Evolutionary conservation across 176 grass and related monocot species (phyloP).

Genomic region (Zoysia japonica): DNA sequence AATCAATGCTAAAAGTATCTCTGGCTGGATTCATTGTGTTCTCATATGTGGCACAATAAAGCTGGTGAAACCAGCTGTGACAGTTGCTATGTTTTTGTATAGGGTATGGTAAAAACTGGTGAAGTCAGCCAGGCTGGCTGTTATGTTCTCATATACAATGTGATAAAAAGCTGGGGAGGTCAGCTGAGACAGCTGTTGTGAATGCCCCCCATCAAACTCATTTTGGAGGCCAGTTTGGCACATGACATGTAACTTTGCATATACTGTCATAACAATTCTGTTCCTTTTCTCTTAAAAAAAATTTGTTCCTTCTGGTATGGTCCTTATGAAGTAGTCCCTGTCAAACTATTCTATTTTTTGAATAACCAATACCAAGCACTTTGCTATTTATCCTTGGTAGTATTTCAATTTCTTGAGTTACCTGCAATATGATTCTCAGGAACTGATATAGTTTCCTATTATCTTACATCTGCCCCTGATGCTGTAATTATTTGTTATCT

Average conservation of each 20-base stretch:
- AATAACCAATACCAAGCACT: background rate
- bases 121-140: no score
- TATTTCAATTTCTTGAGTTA: slow-evolving; percentile 7
- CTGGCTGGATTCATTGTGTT: background rate
- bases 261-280: background rate
- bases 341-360: background rate
- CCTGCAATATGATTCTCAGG: slow-evolving; percentile 18
- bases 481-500: slow-evolving; percentile 36
- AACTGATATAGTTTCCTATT: background rate
- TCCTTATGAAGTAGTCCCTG: background rate
- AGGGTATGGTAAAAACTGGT: no score
- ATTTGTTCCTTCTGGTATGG: no score
- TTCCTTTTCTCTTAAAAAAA: background rate
- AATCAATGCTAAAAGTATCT: background rate
- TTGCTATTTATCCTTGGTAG: background rate
- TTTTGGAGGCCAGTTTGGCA: background rate
- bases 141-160: background rate
- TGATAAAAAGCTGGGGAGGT: background rate
- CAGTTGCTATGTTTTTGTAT: background rate
- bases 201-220: background rate
- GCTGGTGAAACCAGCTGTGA: background rate
- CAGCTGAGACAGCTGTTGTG: background rate
- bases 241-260: slow-evolving; percentile 5
- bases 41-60: background rate
- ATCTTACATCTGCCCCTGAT: background rate